phyloP scores from a whole-genome alignment of 2,329 filamentous ascomycete species.

The Colletotrichum spaethianum region DNA sequence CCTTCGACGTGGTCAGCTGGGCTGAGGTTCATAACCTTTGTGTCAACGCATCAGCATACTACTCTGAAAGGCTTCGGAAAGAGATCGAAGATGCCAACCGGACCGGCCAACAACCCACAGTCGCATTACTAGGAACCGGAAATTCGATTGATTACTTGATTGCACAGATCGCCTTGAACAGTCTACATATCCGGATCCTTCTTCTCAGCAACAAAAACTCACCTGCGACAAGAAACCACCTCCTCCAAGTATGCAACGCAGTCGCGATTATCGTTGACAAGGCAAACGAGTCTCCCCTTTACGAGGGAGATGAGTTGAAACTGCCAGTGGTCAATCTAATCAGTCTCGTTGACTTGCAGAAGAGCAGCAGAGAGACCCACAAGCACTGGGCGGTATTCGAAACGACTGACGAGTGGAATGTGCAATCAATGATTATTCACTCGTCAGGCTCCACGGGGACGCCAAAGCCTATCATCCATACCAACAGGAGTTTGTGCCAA shows the following conservation, averaged over 20 bases:
- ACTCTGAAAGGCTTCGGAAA: neutral
- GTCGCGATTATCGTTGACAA: conserved; percentile 9
- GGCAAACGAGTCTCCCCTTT: conserved; percentile 18
- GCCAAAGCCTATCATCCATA: conserved; percentile 31
- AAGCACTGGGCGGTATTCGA: neutral
- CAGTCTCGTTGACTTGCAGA: neutral
- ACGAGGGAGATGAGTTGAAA: neutral
- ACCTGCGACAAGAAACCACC: conserved; percentile 3
- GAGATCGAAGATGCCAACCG: neutral
- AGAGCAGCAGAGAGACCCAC: too few relatives aligned
- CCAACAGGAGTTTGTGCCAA: conserved; percentile 30
- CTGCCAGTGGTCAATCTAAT: neutral
- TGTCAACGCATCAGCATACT: conserved; percentile 3
- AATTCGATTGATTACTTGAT: conserved; percentile 28
- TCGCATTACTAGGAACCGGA: conserved; percentile 20
- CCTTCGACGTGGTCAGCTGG: conserved; percentile 23
- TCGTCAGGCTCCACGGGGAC: conserved; percentile 32
- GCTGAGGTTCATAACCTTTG: neutral
- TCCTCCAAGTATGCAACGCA: conserved; percentile 20
- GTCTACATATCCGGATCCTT: conserved; percentile 7
- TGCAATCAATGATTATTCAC: conserved; percentile 36
- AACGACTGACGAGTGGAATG: conserved; percentile 28
- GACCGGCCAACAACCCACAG: conserved; percentile 10
- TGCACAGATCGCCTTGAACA: conserved; percentile 23
- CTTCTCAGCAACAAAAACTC: conserved; percentile 37